phyloP scores from a whole-genome alignment of 768 basidiomycete genomes.

The Pisolithus orientalis region DNA sequence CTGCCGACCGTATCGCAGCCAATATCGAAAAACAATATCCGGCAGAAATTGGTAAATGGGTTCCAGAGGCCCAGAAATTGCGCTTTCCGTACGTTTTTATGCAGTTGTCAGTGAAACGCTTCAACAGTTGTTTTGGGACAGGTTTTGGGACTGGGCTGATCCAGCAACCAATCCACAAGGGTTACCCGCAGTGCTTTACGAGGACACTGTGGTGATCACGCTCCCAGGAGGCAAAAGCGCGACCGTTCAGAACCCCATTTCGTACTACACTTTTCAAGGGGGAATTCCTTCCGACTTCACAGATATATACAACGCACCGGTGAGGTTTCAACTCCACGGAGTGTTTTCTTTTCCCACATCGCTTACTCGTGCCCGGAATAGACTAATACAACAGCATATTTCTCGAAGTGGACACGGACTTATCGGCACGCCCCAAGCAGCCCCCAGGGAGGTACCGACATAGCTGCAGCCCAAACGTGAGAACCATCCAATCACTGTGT shows the following conservation, averaged over 20 bases:
- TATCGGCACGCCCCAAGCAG: conserved; percentile 13
- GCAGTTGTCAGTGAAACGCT: not conserved
- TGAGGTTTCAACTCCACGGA: not conserved
- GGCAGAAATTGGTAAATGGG: conserved; percentile 14
- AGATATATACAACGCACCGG: conserved; percentile 2
- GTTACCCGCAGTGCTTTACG: conserved; percentile 15
- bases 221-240: conserved; percentile 2
- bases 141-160: conserved; percentile 27
- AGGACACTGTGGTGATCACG: conserved; percentile 7
- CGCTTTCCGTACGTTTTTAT: conserved; percentile 20
- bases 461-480: conserved; percentile 10
- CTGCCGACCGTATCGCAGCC: conserved; percentile 16
- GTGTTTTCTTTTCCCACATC: not conserved
- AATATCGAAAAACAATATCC: conserved; percentile 18
- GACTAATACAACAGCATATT: conserved; percentile 10
- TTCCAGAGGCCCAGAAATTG: conserved; percentile 15
- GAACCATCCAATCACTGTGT: not conserved
- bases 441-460: conserved; percentile 10
- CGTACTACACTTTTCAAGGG: conserved; percentile 8
- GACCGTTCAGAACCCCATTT: conserved; percentile 15
- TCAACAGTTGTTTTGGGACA: conserved; percentile 3
- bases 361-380: not conserved
- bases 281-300: conserved; percentile 16
- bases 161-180: conserved; percentile 12
- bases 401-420: conserved; percentile 14